Base-by-base conservation (phyloP, 164 flowering plant genomes). In the Nymphaea thermarum region DNA sequence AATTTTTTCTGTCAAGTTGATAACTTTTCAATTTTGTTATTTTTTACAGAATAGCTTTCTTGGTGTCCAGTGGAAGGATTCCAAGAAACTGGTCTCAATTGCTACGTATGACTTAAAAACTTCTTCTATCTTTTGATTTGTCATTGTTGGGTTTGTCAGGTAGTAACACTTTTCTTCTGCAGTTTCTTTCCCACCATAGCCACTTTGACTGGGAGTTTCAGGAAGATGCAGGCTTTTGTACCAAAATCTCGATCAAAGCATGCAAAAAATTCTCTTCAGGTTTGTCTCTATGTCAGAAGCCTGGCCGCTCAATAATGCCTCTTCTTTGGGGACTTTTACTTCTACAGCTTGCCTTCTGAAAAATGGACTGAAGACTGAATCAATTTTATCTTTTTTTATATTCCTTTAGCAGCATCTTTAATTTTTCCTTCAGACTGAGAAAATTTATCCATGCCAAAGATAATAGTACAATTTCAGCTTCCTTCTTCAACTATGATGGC, bases 181-280 rank as follows among this genome's bases (percentile, higher is more conserved):
- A 61, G 64, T 1, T 61, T 61, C 64, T n/a, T 17, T 11, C 64
- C 64, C 64, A 61, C 64, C 11, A 5, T 61, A 61, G n/a, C 64
- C 16, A 61, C 64, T n/a, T 36, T 61, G 64, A 61, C 64, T n/a
- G 64, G 64, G 16, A 61, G 64, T 61, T 61, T 61, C 42, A 61
- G 64, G 42, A 61, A 8, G 64, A 61, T 61, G 64, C 4, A 36
- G 6, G 64, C 64, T 61, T 61, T 8, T 36, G 42, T 61, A 8
- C 64, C 64, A 36, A 61, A 61, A n/a, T 36, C 8, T 61, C 64
- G 5, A 36, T n/a, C 42, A 6, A 17, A 2, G 64, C 64, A 61
- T 36, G 25, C 64, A 2, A 61, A 36, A 36, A 8, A 61, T 36
- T 36, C 64, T 61, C 42, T 36, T 61, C 64, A 61, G 64, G 64